phyloP scores from a whole-genome alignment of 2,329 filamentous ascomycete genomes.

The Aspergillus tubingensis region DNA sequence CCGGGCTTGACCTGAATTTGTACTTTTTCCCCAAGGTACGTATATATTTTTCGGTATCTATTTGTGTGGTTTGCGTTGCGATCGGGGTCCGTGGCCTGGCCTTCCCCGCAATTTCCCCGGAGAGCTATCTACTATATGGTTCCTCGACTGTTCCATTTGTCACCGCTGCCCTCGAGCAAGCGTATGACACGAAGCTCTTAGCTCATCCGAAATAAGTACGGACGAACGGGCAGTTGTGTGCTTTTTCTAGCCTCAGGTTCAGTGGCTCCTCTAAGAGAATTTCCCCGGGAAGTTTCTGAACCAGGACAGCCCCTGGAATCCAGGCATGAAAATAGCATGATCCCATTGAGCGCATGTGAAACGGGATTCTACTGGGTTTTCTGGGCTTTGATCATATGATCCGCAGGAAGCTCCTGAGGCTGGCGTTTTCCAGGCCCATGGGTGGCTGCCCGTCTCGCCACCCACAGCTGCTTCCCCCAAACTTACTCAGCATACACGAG shows the following conservation, averaged over 20 bases:
- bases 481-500: constrained; percentile 4
- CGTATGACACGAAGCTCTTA: too few species aligned
- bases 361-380: not conserved
- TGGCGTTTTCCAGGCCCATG: constrained; percentile 2
- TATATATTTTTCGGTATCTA: not conserved
- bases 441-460: constrained; percentile 4
- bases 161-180: too few species aligned
- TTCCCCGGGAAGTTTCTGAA: not conserved
- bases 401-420: not conserved
- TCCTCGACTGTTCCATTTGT: not conserved
- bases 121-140: not conserved
- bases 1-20: constrained; percentile 17
- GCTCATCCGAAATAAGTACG: not conserved
- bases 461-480: constrained; percentile 5
- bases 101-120: constrained; percentile 3
- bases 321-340: not conserved
- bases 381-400: constrained; percentile 2
- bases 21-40: constrained; percentile 23
- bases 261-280: not conserved
- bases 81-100: not conserved
- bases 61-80: not conserved
- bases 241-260: not conserved
- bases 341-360: not conserved
- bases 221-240: not conserved
- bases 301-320: not conserved